Evolutionary conservation across 2,329 filamentous ascomycete genomes (phyloP).

Genomic region (Zelopaecilomyces penicillatus): DNA sequence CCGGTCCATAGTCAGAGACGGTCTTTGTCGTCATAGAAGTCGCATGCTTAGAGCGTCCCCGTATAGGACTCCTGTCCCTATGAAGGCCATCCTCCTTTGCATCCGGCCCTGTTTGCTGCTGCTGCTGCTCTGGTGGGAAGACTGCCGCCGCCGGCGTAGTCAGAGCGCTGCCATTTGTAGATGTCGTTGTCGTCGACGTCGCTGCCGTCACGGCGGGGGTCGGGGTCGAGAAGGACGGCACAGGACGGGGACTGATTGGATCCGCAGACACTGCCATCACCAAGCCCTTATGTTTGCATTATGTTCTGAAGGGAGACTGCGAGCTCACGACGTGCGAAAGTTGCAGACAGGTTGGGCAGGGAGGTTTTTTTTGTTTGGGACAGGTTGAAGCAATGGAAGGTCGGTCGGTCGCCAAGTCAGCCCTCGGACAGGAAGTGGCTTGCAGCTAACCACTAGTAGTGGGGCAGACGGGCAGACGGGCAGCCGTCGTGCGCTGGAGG

Average conservation of each 20-base stretch:
- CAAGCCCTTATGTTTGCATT: not conserved
- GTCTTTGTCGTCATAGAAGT: not conserved
- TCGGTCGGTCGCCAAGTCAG: too few relatives aligned
- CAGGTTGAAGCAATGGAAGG: too few relatives aligned
- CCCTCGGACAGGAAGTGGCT: too few relatives aligned
- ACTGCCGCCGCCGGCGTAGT: not conserved
- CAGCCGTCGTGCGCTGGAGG: too few relatives aligned
- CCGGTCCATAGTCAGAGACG: not conserved
- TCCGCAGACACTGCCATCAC: constrained; percentile 18
- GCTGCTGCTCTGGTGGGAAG: not conserved
- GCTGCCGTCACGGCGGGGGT: not conserved
- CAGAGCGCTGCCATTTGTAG: not conserved
- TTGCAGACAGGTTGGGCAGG: too few relatives aligned
- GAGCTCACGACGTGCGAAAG: not conserved
- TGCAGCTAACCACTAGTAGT: too few relatives aligned
- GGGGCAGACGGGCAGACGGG: too few relatives aligned
- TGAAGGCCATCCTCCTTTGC: not conserved
- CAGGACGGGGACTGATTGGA: constrained; percentile 12
- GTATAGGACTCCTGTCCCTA: not conserved
- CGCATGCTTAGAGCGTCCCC: constrained; percentile 2
- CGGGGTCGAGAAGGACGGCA: constrained; percentile 9
- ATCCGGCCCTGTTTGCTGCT: not conserved
- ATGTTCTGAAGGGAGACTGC: not conserved
- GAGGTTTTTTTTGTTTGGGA: too few relatives aligned
- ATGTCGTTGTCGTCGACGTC: not conserved